Evolutionary conservation across 202 grass and related monocot genomes (phyloP).

Genomic region (Dendrocalamus latiflorus): DNA sequence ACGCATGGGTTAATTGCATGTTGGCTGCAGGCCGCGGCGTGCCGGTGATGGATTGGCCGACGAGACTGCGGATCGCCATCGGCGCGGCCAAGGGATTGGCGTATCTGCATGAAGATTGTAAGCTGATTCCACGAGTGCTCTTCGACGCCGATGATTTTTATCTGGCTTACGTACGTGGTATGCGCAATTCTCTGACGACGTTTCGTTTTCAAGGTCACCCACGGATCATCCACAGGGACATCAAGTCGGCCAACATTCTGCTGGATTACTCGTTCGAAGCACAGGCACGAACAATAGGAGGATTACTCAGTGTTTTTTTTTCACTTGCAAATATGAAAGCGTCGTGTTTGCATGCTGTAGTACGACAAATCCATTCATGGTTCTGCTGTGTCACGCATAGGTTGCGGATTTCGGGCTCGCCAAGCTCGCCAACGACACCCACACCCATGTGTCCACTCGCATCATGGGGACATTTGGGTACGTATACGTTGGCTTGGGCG

Average conservation of each 20-base stretch:
- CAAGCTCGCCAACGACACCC: constrained; percentile 53
- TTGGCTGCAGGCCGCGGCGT: constrained; percentile 31
- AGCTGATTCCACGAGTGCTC: neutral
- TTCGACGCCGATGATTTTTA: neutral
- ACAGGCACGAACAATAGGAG: constrained; percentile 37
- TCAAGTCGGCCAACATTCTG: constrained; percentile 85
- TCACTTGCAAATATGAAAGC: no score
- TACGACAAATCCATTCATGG: neutral
- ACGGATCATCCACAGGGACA: no score
- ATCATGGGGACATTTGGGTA: constrained; percentile 92
- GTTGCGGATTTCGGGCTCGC: constrained; percentile 88
- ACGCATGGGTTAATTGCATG: neutral
- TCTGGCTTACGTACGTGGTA: neutral
- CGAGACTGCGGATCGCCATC: constrained; percentile 57
- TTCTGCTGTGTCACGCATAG: constrained; percentile 2
- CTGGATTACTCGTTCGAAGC: constrained; percentile 75
- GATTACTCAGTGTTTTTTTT: no score
- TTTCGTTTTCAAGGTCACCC: constrained; percentile 53
- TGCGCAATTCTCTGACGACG: neutral
- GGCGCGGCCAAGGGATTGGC: constrained; percentile 65
- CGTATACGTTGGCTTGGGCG: neutral
- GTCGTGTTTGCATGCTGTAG: neutral
- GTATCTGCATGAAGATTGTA: constrained; percentile 91
- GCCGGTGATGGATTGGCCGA: constrained; percentile 64
- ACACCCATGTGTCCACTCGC: constrained; percentile 68